A percentile compares a stretch with the other conserved stretches of the same genome.
These are phyloP conservation scores for Dactylorhiza incarnata DNA, from an alignment of 106 monocot genomes.

Conservation along the genomic window DNA sequence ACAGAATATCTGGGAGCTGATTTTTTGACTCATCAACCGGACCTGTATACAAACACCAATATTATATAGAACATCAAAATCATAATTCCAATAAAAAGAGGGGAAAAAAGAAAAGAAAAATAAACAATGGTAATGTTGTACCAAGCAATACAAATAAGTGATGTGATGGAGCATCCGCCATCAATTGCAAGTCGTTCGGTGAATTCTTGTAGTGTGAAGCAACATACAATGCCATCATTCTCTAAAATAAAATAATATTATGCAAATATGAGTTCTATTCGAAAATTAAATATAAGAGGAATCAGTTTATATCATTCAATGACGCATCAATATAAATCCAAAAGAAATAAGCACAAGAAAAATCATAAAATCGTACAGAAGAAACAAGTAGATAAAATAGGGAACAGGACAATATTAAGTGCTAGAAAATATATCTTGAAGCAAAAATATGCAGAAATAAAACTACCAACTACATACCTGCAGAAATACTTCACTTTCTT, in stretches of 20 bases:
- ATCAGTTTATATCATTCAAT: neutral
- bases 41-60: constrained; percentile 38
- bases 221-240: constrained; percentile 99
- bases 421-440: neutral
- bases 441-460: constrained; percentile 2
- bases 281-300: neutral
- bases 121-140: constrained; percentile 15
- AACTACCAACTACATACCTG: constrained; percentile 41
- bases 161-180: constrained; percentile 99
- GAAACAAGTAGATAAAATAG: neutral
- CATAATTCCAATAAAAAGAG: neutral
- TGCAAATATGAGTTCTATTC: constrained; percentile 1
- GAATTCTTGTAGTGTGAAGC: constrained; percentile 99
- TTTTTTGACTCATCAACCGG: constrained; percentile 89
- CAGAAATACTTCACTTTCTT: constrained; percentile 90
- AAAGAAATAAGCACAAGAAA: neutral
- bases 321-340: neutral
- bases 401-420: neutral
- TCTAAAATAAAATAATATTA: constrained; percentile 24
- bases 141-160: constrained; percentile 98
- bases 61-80: neutral
- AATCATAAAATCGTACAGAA: neutral
- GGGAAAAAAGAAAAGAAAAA: neutral
- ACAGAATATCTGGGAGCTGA: constrained; percentile 93
- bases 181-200: constrained; percentile 96